Evolutionary conservation across 2,329 filamentous ascomycete species (phyloP), one percentile per base, ranked within the genome.

Genomic region (Epicoccum nigrum): DNA sequence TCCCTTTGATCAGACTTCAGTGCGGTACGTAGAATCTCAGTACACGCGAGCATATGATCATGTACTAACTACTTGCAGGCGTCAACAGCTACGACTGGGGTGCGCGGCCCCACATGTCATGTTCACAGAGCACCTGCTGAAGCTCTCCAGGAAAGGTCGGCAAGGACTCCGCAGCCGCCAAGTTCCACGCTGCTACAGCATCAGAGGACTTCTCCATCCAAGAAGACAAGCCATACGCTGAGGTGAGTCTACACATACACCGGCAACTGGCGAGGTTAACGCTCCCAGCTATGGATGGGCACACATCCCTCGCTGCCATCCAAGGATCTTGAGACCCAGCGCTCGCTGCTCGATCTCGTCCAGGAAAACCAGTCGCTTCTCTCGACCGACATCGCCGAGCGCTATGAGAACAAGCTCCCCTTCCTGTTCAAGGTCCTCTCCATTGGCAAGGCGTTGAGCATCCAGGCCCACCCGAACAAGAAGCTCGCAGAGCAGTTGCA

Each of bases 1-100:
- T 94, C 55, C 92, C 93, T 67, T 79, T 97, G 45, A 82, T 96
- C 72, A 86, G 91, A 63, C 85, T 97, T 60, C 86, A 89, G 74
- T 92, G 89, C 78, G 84, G 84, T 87, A 73, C 55, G 58, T 30
- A 2, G 8, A 9, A 13, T 30, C 28, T 28, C 16, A 15, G 17
- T n/a, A 15, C 15, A 5, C 15, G 16, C 17, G 3, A 25, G 9
- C 30, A 74, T 21, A 20, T 6, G 7, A 8, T 63, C 9, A 33
- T 15, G 13, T 23, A n/a, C 20, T 3, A 9, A 2, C 38, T 47
- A 51, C 63, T 68, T 53, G n/a, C 56, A 88, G 94, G 93, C 69
- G 91, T 96, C 70, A 97, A 97, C 76, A 97, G 92, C 75, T 99
- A 99, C 73, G 94, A 97, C 79, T 99, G 94, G 94, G 94, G 85